phyloP scores from a whole-genome alignment of 352 stramenopile species.

The Pythium sukuiense region DNA sequence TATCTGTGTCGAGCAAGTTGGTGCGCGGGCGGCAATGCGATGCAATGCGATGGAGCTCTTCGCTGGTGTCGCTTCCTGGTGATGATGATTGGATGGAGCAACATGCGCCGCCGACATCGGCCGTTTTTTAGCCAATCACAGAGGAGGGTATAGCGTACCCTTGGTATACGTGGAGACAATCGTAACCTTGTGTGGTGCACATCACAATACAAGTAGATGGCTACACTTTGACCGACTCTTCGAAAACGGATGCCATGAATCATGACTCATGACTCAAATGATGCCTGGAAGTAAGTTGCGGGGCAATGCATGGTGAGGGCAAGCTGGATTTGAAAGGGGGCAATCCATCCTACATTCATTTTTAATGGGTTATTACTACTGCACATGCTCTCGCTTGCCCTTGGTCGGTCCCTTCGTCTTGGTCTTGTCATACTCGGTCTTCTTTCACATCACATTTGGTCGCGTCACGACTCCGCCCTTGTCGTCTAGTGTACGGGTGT shows the following conservation, averaged over 20 bases:
- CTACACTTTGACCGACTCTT: not conserved
- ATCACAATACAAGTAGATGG: not conserved
- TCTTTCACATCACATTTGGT: constrained; percentile 28
- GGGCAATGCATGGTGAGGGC: not conserved
- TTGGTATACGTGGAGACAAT: not conserved
- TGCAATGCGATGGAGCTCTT: constrained; percentile 3
- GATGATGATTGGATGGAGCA: constrained; percentile 30
- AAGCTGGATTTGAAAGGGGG: not conserved
- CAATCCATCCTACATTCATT: constrained; percentile 23
- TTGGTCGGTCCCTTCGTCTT: constrained; percentile 5
- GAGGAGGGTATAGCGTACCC: not conserved
- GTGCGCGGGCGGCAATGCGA: not conserved
- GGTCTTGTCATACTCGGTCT: constrained; percentile 27
- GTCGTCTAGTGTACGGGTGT: constrained; percentile 27
- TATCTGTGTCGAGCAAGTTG: not conserved
- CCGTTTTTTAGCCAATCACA: constrained; percentile 14
- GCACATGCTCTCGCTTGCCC: constrained; percentile 8
- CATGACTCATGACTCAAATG: not conserved
- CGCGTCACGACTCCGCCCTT: constrained; percentile 27
- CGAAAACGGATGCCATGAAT: not conserved
- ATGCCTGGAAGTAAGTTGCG: too few species aligned
- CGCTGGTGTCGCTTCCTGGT: constrained; percentile 24
- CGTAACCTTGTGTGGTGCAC: constrained; percentile 18
- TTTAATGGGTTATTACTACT: constrained; percentile 19
- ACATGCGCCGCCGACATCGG: constrained; percentile 8